Base-by-base conservation (phyloP, 306 rosid genomes). In the Pyrus communis region DNA sequence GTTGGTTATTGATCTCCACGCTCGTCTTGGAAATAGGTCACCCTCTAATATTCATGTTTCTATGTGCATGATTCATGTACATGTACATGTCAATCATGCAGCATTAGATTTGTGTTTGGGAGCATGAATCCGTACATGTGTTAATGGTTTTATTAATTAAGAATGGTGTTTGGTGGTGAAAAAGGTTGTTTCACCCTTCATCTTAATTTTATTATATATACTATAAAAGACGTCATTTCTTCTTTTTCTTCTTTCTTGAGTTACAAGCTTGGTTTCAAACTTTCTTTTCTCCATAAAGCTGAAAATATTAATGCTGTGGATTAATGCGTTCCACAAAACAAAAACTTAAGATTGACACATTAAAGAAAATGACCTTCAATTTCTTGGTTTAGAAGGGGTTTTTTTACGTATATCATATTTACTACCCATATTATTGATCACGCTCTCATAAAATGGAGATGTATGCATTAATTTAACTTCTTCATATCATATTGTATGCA, bases 21-120 rank as follows among this genome's bases (percentile, higher is more conserved):
- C 96, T 59, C 89, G 93, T 63, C 97, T 91, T 63, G 98, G 98
- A 71, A 93, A 93, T 83, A 91, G 98, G 98, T 93, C 69, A 15
- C 49, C 30, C 40, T 60, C 33, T 46, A 59, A 23, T 23, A 59
- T 59, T 59, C 61, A 55, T 55, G 71, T 6, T 22, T 64, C 8
- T 35, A 23, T 54, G 59, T 49, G 14, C 70, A 5, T 63, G 30
- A 60, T 46, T 75, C 49, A 17, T 61, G 23, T 66, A 25, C 14
- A 64, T 38, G 67, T 31, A 58, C 40, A 11, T 15, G 28, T 27
- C 12, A 58, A 3, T 22, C 28, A 58, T n/a, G 4, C 31, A 30
- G 19, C 22, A 21, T 55, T 12, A 15, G 15, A 19, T 13, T 7
- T 8, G 38, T 27, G 40, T 27, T n/a, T 30, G 60, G 9, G 35